These are phyloP conservation scores for Phellinidium pouzarii DNA, from an alignment of 1,284 basidiomycete species.

Conservation along the genomic window DNA sequence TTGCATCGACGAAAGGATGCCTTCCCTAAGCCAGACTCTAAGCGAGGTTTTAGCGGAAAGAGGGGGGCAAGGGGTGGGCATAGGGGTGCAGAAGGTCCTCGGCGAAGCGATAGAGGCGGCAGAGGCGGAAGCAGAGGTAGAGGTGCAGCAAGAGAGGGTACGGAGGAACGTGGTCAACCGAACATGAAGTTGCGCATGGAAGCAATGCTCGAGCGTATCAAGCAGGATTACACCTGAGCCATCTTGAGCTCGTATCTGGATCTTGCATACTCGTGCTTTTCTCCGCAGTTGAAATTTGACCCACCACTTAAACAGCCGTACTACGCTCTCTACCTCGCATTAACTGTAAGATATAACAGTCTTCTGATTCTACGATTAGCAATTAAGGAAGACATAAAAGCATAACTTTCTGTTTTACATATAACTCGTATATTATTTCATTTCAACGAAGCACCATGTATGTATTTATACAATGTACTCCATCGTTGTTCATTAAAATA, in stretches of 20 bases:
- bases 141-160: slow-evolving; percentile 23
- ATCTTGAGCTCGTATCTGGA: not conserved
- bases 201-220: slow-evolving; percentile 71
- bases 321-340: too few species aligned
- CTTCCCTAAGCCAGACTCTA: not conserved
- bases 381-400: too few species aligned
- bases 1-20: slow-evolving; percentile 27
- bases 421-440: too few species aligned
- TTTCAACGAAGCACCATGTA: too few species aligned
- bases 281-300: too few species aligned
- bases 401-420: too few species aligned
- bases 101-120: not conserved
- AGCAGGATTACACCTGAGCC: slow-evolving; percentile 42
- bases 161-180: slow-evolving; percentile 53
- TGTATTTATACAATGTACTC: too few species aligned
- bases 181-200: slow-evolving; percentile 77
- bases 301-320: too few species aligned
- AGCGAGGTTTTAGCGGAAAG: not conserved
- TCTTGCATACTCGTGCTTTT: too few species aligned
- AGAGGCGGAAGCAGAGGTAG: slow-evolving; percentile 9
- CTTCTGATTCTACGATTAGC: too few species aligned
- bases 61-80: slow-evolving; percentile 16
- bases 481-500: too few species aligned
- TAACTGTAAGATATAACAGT: too few species aligned
- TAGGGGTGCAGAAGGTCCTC: not conserved